Conservation (phyloP, 805 yeast species). For the Candida andamanensis region DNA sequence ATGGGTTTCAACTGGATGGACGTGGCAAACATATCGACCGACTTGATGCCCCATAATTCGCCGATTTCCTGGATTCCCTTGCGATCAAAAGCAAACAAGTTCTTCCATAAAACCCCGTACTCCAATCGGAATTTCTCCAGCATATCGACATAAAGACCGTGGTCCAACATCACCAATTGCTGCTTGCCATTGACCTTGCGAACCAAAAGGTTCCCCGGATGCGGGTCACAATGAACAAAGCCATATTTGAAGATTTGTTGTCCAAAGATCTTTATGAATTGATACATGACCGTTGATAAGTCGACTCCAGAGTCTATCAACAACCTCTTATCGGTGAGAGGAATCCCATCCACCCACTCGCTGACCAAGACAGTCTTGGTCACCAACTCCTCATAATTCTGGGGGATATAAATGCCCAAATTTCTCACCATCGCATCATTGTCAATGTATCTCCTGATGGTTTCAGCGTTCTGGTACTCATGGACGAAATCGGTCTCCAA, state of each 20-base stretch:
- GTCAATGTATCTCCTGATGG: slow-evolving; percentile 31
- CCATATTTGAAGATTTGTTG: slow-evolving; percentile 65
- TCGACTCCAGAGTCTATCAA: slow-evolving; percentile 38
- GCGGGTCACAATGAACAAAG: slow-evolving; percentile 70
- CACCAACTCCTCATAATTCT: slow-evolving; percentile 40
- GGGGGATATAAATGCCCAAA: slow-evolving; percentile 51
- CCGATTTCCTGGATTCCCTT: slow-evolving; percentile 46
- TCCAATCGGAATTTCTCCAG: slow-evolving; percentile 46
- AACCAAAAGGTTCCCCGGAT: slow-evolving; percentile 71
- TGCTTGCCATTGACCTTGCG: slow-evolving; percentile 37
- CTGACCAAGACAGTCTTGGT: slow-evolving; percentile 51
- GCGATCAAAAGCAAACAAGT: slow-evolving; percentile 49
- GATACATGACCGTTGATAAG: slow-evolving; percentile 39
- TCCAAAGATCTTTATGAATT: slow-evolving; percentile 47
- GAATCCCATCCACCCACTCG: slow-evolving; percentile 75
- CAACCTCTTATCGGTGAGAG: slow-evolving; percentile 43
- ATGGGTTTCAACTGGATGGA: slow-evolving; percentile 47
- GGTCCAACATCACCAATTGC: slow-evolving; percentile 67
- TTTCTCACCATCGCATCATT: slow-evolving; percentile 36
- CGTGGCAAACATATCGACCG: slow-evolving; percentile 57
- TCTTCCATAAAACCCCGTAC: slow-evolving; percentile 61
- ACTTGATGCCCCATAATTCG: slow-evolving; percentile 62
- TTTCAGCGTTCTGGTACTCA: slow-evolving; percentile 51
- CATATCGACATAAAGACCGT: slow-evolving; percentile 63
- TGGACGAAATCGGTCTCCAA: slow-evolving; percentile 59